These are phyloP conservation scores for Trichoderma guizhouense DNA, from an alignment of 2,329 filamentous ascomycete genomes.

Conservation along the genomic window DNA sequence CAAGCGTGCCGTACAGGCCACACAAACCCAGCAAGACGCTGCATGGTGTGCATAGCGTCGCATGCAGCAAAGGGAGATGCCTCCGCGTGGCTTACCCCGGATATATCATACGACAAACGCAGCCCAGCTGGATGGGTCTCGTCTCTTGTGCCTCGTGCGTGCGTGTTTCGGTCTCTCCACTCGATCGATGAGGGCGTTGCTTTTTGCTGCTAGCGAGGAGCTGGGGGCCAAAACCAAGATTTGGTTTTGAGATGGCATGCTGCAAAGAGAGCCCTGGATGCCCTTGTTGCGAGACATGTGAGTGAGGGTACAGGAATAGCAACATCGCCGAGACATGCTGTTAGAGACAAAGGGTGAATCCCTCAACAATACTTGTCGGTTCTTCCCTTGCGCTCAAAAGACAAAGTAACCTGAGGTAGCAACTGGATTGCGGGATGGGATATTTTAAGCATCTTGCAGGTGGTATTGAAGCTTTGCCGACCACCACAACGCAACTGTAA, in stretches of 20 bases:
- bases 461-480: neutral
- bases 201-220: neutral
- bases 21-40: neutral
- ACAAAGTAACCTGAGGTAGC: neutral
- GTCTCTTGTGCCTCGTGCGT: neutral
- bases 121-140: neutral
- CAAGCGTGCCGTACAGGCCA: neutral
- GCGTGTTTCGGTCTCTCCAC: neutral
- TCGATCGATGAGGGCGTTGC: slow-evolving; percentile 1
- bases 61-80: slow-evolving; percentile 7
- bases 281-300: neutral
- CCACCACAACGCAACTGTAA: neutral
- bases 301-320: neutral
- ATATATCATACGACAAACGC: slow-evolving; percentile 13
- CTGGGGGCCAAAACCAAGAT: neutral
- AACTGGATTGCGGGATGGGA: neutral
- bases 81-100: slow-evolving; percentile 17
- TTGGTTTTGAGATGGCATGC: slow-evolving; percentile 1
- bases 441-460: slow-evolving; percentile 3
- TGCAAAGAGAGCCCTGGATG: neutral
- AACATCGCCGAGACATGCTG: neutral
- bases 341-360: neutral
- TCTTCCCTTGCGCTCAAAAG: neutral
- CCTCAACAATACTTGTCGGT: neutral
- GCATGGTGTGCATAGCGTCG: slow-evolving; percentile 11